Evolutionary conservation across 768 basidiomycete genomes (phyloP), one percentile per base, ranked within the genome.

Genomic region (Pleurotus tuoliensis): DNA sequence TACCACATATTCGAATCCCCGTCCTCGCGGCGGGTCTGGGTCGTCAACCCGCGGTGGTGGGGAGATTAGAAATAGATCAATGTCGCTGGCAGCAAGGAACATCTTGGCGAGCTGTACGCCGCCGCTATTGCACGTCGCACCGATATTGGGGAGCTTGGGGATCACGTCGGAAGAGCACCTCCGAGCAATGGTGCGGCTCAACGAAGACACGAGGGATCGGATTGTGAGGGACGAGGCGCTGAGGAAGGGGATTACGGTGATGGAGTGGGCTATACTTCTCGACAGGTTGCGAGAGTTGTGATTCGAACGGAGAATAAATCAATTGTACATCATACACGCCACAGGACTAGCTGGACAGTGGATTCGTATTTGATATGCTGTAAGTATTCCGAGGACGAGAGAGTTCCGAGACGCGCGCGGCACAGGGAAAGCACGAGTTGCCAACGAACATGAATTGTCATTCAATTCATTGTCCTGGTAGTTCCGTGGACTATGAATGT

Each of bases 251-350:
- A 73, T 90, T 50, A 88, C 87, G 0, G 76, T 88, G 6, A 73
- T 90, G 70, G 88, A 90, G 62, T 90, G 88, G 88, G 88, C 88
- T 18, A 86, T 90, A 63, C 72, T 90, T 62, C 67, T 90, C 57
- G 88, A 90, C 68, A 82, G 73, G 63, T 66, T 88, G 59, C 81
- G 51, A n/a, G 51, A 53, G 20, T 53, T 53, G 13, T 47, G 41
- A 44, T 44, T 11, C 13, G 30, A 30, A 30, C 1, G 30, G 7
- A 8, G 30, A 30, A 11, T 30, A 30, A 30, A 30, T 30, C 30
- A 25, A 11, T 30, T 30, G 30, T 30, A 30, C 30, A 30, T 9
- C 30, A 30, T 30, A 30, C 30, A 30, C 30, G 30, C 30, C 30
- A 30, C 30, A 30, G 30, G 30, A 30, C 30, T 11, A 30, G 30